A percentile compares a stretch with the other conserved stretches of the same genome.
Evolutionary conservation across 1,139 yeast genomes (phyloP).

Genomic region (Pichia sp.): DNA sequence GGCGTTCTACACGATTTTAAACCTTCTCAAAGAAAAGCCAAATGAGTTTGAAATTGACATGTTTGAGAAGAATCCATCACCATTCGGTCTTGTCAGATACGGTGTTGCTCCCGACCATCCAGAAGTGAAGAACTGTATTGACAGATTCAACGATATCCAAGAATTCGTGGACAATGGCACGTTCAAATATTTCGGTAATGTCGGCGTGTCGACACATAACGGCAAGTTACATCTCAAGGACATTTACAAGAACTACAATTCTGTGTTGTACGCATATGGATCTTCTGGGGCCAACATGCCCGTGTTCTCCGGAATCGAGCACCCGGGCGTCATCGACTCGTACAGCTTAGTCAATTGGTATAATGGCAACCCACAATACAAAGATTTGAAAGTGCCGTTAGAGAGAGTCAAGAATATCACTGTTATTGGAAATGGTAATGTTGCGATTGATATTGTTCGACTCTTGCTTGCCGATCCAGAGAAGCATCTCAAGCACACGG

Average conservation of each 20-base stretch:
- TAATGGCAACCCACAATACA: slow-evolving; percentile 77
- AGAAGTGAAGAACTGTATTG: slow-evolving; percentile 89
- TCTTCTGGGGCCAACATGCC: slow-evolving; percentile 53
- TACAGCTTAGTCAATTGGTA: slow-evolving; percentile 95
- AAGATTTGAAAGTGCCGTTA: slow-evolving; percentile 49
- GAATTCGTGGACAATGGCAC: slow-evolving; percentile 15
- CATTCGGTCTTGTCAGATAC: slow-evolving; percentile 85
- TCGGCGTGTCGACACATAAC: slow-evolving; percentile 45
- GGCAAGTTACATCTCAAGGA: slow-evolving; percentile 35
- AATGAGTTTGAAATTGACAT: slow-evolving; percentile 45
- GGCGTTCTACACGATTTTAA: slow-evolving; percentile 87
- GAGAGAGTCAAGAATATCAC: slow-evolving; percentile 63
- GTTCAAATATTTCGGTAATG: slow-evolving; percentile 77
- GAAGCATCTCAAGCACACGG: slow-evolving; percentile 65
- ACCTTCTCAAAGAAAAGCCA: slow-evolving; percentile 52
- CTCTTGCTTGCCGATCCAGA: slow-evolving; percentile 59
- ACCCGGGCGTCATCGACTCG: slow-evolving; percentile 74
- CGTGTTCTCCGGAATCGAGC: slow-evolving; percentile 50
- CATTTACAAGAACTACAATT: slow-evolving; percentile 59
- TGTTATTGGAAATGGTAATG: slow-evolving; percentile 96
- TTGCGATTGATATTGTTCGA: slow-evolving; percentile 91
- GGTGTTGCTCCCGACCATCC: slow-evolving; percentile 99
- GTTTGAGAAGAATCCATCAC: slow-evolving; percentile 84
- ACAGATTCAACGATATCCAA: slow-evolving; percentile 63
- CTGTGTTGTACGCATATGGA: slow-evolving; percentile 81